Evolutionary conservation across 345 rosid genomes (phyloP).

Genomic region (Orychophragmus violaceus): DNA sequence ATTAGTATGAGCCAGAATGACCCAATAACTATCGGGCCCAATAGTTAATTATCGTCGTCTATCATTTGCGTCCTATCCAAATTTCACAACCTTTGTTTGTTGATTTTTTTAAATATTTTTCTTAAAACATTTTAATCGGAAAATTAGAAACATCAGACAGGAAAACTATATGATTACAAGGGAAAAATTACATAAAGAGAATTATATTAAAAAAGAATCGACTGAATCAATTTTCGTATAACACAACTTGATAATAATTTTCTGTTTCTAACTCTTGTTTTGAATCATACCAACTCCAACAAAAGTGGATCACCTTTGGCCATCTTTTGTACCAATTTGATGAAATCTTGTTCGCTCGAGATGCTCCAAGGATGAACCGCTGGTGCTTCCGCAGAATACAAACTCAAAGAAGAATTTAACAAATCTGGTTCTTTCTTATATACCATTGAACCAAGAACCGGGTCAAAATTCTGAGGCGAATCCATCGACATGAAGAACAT

Average conservation of each 20-base stretch:
- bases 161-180: constrained; percentile 2
- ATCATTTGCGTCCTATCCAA: not conserved
- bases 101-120: no score
- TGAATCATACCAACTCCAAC: constrained; percentile 56
- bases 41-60: not conserved
- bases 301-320: constrained; percentile 91
- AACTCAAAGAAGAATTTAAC: constrained; percentile 45
- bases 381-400: constrained; percentile 62
- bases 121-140: no score
- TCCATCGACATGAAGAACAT: constrained; percentile 86
- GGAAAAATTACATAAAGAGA: not conserved
- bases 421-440: constrained; percentile 52
- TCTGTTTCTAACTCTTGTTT: not conserved
- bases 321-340: constrained; percentile 73
- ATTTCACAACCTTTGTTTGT: not conserved
- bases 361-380: constrained; percentile 92
- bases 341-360: constrained; percentile 77
- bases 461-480: no score
- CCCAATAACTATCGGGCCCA: no score
- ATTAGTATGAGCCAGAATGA: no score
- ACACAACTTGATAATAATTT: no score
- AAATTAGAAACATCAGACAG: not conserved
- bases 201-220: constrained; percentile 4
- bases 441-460: constrained; percentile 62
- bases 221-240: not conserved